Evolutionary conservation across 768 basidiomycete genomes (phyloP), one percentile per base, ranked within the genome.

Genomic region (Lepiota brunneoincarnata): DNA sequence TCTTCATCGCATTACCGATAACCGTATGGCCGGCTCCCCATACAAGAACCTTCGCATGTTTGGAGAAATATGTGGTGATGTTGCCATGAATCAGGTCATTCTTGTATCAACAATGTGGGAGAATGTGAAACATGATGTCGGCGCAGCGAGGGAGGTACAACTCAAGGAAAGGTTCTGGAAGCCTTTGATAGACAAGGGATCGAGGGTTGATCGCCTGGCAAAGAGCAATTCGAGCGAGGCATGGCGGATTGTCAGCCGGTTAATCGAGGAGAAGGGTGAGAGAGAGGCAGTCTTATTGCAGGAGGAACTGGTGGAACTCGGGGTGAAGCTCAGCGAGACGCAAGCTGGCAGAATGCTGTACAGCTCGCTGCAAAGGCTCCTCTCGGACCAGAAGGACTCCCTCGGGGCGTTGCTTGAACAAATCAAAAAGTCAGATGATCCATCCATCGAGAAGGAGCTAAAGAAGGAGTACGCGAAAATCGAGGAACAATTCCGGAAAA

Each of bases 121-220:
- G 67, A 63, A 67, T 49, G 74, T 76, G 39, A 61, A 61, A 54
- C 62, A 54, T 37, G 67, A 64, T 47, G 28, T 69, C 45, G 76
- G 73, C 1, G 61, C 68, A 55, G 64, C 61, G 1, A 68, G 81
- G 10, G 80, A 82, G 62, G 54, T 40, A 0, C 75, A 80, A 60
- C 72, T 81, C 3, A 57, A 60, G 21, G 59, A 61, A 58, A 70
- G 68, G 48, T 81, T 79, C 61, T 81, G 79, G 68, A 76, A 76
- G 55, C 69, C 71, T 18, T 75, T 71, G 4, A 64, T 80, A n/a
- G 72, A 78, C 23, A 74, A 72, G 58, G 75, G 77, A 9, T 66
- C 72, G 15, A 56, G 38, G 24, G 31, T 62, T 21, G 55, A 57
- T 28, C 70, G 67, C 6, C 67, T 71, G 39, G 24, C 42, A 43